Percentiles rank a stretch among this genome's conserved stretches.
These are phyloP conservation scores for Leucosporidium yakuticum DNA, from an alignment of 768 basidiomycete genomes.

Conservation along the genomic window DNA sequence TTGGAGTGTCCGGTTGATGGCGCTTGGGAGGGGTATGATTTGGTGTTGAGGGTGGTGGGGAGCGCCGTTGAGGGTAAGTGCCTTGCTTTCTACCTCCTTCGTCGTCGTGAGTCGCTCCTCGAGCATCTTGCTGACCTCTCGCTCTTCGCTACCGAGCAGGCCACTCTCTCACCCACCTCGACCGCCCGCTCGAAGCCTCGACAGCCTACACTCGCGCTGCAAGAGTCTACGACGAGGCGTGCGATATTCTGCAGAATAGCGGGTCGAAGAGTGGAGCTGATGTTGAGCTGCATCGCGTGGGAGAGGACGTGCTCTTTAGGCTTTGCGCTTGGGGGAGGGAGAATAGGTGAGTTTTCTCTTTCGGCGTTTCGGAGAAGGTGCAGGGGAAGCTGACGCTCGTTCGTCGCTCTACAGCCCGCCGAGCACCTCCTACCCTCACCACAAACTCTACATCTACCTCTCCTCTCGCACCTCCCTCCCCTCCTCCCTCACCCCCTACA, in stretches of 20 bases:
- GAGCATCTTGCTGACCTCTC: no score
- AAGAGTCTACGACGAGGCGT: slow-evolving; percentile 4
- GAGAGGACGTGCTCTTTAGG: slow-evolving; percentile 16
- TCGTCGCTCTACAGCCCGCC: background rate
- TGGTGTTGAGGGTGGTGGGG: slow-evolving; percentile 16
- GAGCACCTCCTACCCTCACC: background rate
- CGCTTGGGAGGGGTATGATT: slow-evolving; percentile 13
- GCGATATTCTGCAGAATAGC: background rate
- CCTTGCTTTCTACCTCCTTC: background rate
- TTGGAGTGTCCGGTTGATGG: background rate
- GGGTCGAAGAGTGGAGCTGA: slow-evolving; percentile 12
- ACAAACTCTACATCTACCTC: background rate
- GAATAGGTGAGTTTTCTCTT: background rate
- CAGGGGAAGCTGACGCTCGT: background rate
- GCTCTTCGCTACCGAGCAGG: no score
- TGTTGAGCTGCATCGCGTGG: slow-evolving; percentile 16
- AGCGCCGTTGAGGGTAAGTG: slow-evolving; percentile 17
- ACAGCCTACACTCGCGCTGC: background rate
- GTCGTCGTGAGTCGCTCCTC: background rate
- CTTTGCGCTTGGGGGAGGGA: background rate
- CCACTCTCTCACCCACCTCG: no score
- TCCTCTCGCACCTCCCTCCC: background rate
- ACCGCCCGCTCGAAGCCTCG: background rate
- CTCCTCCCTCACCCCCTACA: background rate
- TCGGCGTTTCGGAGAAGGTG: background rate